A percentile compares a stretch with the other conserved stretches of the same genome.
Conservation (phyloP, 169 alveolate genomes). For the Cryptosporidium viatorum region DNA sequence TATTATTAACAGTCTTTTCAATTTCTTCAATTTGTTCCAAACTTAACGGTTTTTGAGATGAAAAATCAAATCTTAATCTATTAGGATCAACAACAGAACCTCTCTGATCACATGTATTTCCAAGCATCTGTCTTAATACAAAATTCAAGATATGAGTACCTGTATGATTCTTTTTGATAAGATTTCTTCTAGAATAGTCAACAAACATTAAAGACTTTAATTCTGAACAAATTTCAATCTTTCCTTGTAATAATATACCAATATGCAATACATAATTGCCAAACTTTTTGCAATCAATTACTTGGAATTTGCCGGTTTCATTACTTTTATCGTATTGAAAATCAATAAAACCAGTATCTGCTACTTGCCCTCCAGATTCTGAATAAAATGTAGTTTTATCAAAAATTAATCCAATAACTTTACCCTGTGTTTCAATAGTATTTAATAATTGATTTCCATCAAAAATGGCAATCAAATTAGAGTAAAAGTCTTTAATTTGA, state of each 20-base stretch:
- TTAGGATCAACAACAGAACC: constrained; percentile 89
- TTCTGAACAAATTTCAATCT: constrained; percentile 41
- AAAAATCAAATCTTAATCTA: constrained; percentile 88
- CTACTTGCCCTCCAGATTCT: constrained; percentile 86
- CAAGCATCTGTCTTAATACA: constrained; percentile 85
- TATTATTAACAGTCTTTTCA: constrained; percentile 79
- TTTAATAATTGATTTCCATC: constrained; percentile 71
- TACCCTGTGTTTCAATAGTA: constrained; percentile 15
- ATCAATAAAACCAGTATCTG: constrained; percentile 76
- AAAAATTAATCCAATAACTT: constrained; percentile 82
- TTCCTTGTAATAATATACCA: constrained; percentile 78
- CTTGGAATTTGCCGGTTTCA: constrained; percentile 80
- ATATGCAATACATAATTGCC: constrained; percentile 89
- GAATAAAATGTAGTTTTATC: constrained; percentile 89
- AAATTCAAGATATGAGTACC: constrained; percentile 91
- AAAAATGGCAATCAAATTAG: constrained; percentile 60
- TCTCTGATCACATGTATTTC: constrained; percentile 84
- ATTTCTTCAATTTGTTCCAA: constrained; percentile 80
- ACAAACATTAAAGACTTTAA: constrained; percentile 76
- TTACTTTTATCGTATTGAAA: constrained; percentile 7
- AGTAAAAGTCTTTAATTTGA: constrained; percentile 1
- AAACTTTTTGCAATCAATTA: constrained; percentile 86
- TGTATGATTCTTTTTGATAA: constrained; percentile 92
- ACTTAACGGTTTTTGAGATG: constrained; percentile 80
- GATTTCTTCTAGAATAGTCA: constrained; percentile 87